These are phyloP conservation scores for Rhizoclosmatium sp. DNA, from an alignment of 192 early-diverging fungal genomes.

Conservation along the genomic window DNA sequence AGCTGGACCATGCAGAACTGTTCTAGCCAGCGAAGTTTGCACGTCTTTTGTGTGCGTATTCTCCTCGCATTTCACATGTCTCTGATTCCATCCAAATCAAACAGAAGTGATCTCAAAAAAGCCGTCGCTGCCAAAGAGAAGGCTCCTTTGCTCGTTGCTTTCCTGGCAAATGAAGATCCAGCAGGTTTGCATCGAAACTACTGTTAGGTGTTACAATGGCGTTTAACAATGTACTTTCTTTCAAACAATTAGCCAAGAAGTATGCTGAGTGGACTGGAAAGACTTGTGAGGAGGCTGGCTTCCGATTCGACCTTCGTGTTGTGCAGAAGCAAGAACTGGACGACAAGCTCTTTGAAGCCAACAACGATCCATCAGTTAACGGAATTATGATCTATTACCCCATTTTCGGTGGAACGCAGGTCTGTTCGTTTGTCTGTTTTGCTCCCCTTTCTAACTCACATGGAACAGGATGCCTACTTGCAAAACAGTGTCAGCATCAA, in stretches of 20 bases:
- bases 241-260: conserved; percentile 58
- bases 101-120: conserved; percentile 53
- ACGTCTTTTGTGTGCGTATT: conserved; percentile 66
- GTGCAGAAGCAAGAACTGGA: conserved; percentile 85
- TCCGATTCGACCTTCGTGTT: conserved; percentile 90
- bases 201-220: neutral
- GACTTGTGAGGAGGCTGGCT: conserved; percentile 87
- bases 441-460: neutral
- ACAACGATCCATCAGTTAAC: conserved; percentile 82
- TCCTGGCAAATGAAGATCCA: conserved; percentile 95
- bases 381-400: conserved; percentile 99
- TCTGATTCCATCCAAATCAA: neutral
- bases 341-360: conserved; percentile 84
- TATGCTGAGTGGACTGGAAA: conserved; percentile 97
- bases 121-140: conserved; percentile 38
- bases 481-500: conserved; percentile 86
- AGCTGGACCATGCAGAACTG: conserved; percentile 37
- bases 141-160: conserved; percentile 76
- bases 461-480: conserved; percentile 82
- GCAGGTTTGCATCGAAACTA: conserved; percentile 61
- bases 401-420: conserved; percentile 91
- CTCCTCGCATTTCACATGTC: neutral
- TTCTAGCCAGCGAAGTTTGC: conserved; percentile 70
- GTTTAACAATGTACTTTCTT: neutral
- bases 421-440: conserved; percentile 37